phyloP scores from a whole-genome alignment of 2,329 filamentous ascomycete species.

The Aureobasidium mangrovei region DNA sequence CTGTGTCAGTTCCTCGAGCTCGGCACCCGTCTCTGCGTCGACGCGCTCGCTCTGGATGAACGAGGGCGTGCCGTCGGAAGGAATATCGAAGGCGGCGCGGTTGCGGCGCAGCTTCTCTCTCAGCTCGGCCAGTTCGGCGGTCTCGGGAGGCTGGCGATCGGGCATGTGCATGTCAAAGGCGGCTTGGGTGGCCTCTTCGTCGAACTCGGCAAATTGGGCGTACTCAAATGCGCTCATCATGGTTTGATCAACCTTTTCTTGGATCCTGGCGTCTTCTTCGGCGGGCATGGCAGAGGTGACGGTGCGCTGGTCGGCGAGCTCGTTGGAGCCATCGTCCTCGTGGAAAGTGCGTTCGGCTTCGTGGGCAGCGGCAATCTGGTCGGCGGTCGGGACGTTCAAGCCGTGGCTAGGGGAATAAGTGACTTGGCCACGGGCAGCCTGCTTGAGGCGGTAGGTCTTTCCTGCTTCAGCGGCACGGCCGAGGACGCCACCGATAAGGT shows the following conservation, averaged over 20 bases:
- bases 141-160: not conserved
- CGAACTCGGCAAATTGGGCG: conserved; percentile 13
- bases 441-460: conserved; percentile 55
- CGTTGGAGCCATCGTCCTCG: not conserved
- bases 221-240: conserved; percentile 13
- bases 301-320: not conserved
- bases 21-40: not conserved
- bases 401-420: conserved; percentile 42
- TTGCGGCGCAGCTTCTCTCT: conserved; percentile 3
- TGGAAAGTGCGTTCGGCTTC: conserved; percentile 1
- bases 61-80: not conserved
- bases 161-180: conserved; percentile 15
- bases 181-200: conserved; percentile 1
- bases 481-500: conserved; percentile 75
- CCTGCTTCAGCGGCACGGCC: conserved; percentile 77
- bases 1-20: conserved; percentile 9
- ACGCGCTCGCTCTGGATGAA: not conserved
- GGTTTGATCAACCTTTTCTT: not conserved
- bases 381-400: conserved; percentile 19
- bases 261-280: not conserved
- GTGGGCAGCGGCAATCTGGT: conserved; percentile 6
- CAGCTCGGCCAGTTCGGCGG: conserved; percentile 9
- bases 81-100: not conserved
- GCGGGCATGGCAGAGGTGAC: not conserved
- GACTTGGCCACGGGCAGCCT: conserved; percentile 54